Base-by-base conservation (phyloP, 495 filamentous ascomycete species). In the Apodospora peruviana region DNA sequence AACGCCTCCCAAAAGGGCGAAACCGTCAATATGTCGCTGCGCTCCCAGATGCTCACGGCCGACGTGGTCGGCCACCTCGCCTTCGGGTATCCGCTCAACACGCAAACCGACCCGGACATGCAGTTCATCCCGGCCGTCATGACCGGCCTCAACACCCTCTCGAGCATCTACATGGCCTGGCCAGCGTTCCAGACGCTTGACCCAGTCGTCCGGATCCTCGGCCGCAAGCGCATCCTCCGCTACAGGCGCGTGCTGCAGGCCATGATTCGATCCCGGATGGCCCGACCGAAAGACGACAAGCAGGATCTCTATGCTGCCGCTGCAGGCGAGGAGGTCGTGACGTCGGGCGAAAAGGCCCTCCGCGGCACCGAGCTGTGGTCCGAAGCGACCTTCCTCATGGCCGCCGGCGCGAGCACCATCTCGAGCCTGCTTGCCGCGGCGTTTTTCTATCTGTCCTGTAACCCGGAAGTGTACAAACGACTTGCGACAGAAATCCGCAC, bases 391-490 rank as follows among this genome's bases (percentile, higher is more conserved):
- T 34, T 40, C 17, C 14, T 52, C 14, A 4, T 52, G 1, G 4
- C 17, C 10, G 51, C 58, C 55, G 67, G 68, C 5, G 77, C 80
- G 2, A 41, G n/a, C 78, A 4, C 75, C 71, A 0, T 64, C 72
- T 10, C 71, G 66, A 0, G 65, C 73, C 1, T n/a, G n/a, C 61
- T 84, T 22, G 61, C 69, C 10, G 70, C 67, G 1, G 61, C 69
- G 1, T 68, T 84, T 49, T 83, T 78, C 68, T 79, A 82, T 58
- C 64, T 86, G n/a, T 48, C 65, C 5, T 72, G 72, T 50, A 71
- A 80, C 47, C 70, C 69, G 0, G 16, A 47, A 3, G 56, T 56
- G 20, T 66, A 77, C 56, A 54, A 62, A 11, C 60, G 60, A 29
- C 63, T 83, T 2, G 67, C 50, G 12, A 20, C 43, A 11, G 70